Conservation (phyloP, 2,329 filamentous ascomycete genomes). For the Scytalidium sp. region DNA sequence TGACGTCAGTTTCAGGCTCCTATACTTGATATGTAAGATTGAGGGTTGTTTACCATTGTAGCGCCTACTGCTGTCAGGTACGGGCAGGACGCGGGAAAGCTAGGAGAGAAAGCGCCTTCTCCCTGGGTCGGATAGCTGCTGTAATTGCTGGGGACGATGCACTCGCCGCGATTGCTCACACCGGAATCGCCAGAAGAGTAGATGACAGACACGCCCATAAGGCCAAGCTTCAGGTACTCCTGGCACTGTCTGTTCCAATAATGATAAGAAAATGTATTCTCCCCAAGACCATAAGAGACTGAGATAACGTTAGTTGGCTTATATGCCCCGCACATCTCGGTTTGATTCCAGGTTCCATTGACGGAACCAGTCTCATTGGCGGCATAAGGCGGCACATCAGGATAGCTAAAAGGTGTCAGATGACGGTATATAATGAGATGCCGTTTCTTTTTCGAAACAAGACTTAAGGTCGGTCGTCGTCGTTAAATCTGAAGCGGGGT, state of each 20-base stretch:
- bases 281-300: slow-evolving; percentile 54
- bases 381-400: not conserved
- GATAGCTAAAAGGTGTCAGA: not conserved
- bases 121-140: slow-evolving; percentile 43
- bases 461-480: no score
- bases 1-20: not conserved
- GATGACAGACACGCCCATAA: slow-evolving; percentile 45
- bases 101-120: slow-evolving; percentile 44
- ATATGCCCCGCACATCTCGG: slow-evolving; percentile 42
- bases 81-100: slow-evolving; percentile 65
- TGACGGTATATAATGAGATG: no score
- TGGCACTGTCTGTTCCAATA: slow-evolving; percentile 52
- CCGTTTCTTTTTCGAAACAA: no score
- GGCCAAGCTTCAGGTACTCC: slow-evolving; percentile 50
- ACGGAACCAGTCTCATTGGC: not conserved
- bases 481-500: slow-evolving; percentile 13
- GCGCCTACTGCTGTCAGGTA: slow-evolving; percentile 67
- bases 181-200: slow-evolving; percentile 19
- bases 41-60: slow-evolving; percentile 30
- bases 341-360: slow-evolving; percentile 35
- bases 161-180: slow-evolving; percentile 34
- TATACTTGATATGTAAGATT: not conserved
- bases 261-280: slow-evolving; percentile 47
- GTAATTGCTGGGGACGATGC: slow-evolving; percentile 48
- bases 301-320: slow-evolving; percentile 54